Evolutionary conservation across 2,329 filamentous ascomycete genomes (phyloP).

Genomic region (Chrysoporthe deuterocubensis): DNA sequence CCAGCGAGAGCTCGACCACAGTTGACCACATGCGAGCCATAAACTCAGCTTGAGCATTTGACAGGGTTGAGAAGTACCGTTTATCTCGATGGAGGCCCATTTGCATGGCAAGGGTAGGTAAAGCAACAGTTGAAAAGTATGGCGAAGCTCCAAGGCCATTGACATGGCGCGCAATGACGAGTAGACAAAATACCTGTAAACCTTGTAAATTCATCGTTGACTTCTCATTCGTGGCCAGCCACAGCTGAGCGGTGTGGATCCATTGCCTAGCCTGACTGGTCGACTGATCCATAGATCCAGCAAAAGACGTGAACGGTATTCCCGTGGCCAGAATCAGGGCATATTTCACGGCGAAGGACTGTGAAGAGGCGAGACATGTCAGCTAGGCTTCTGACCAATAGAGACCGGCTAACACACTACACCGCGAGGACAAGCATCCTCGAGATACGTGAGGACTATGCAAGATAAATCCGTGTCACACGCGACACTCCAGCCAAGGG

Average conservation of each 20-base stretch:
- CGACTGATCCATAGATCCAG: constrained; percentile 50
- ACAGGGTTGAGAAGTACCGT: constrained; percentile 29
- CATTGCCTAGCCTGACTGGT: constrained; percentile 50
- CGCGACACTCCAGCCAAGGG: neutral
- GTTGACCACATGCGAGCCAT: constrained; percentile 38
- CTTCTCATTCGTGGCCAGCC: constrained; percentile 21
- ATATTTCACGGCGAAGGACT: constrained; percentile 54
- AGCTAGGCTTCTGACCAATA: neutral
- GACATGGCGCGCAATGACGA: constrained; percentile 54
- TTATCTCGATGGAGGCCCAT: constrained; percentile 39
- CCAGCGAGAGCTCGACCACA: constrained; percentile 34
- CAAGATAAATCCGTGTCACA: neutral
- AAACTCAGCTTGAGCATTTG: constrained; percentile 34
- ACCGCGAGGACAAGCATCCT: neutral
- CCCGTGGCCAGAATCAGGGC: constrained; percentile 59
- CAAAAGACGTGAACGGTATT: constrained; percentile 38
- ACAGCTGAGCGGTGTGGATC: constrained; percentile 45
- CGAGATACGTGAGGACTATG: neutral
- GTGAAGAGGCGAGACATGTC: neutral
- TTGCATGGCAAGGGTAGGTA: constrained; percentile 38
- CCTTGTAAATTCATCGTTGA: constrained; percentile 50
- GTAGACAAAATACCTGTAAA: constrained; percentile 57
- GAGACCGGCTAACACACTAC: neutral
- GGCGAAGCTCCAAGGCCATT: constrained; percentile 36
- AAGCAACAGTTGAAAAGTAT: constrained; percentile 35